Base-by-base conservation (phyloP, 1,284 basidiomycete genomes). In the Moesziomyces antarcticus region DNA sequence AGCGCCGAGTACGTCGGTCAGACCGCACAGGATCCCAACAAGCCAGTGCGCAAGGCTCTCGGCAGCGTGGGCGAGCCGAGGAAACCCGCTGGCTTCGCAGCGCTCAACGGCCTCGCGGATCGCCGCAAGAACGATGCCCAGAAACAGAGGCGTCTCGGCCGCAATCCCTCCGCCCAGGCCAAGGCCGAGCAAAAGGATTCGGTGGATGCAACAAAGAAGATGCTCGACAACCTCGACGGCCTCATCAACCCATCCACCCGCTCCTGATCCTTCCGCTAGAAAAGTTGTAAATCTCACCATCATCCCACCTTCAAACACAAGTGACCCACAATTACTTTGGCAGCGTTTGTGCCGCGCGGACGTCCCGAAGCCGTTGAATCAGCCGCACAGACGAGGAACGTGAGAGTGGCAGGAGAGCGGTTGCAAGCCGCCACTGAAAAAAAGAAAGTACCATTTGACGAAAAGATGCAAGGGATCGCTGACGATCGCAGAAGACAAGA, bases 141-240 rank as follows among this genome's bases (percentile, higher is more conserved):
- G 40, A 68, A 69, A 49, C 60, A 69, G 22, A 25, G 55, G 3
- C 35, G 57, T 11, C 27, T 68, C 8, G 71, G 71, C 40, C 61
- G 71, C 46, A 33, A 6, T 50, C 40, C 13, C 20, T 16, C 43
- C 6, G 16, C 41, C 10, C n/a, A 7, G 5, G 21, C 18, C 33
- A 11, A 9, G 9, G 24, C 10, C 18, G 18, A 14, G 25, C 5
- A n/a, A 40, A 33, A 5, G n/a, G 21, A 57, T 16, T 57, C 59
- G 30, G 14, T 3, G 14, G 35, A 14, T 16, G 35, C 35, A 14
- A 67, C 62, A 3, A 57, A 54, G 27, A 61, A 62, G 30, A 70
- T 69, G 71, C 44, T 74, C 8, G 62, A 65, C 27, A 70, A 70
- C 49, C 51, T 69, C 20, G 66, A 65, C n/a, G 35, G 49, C 3